Percentiles rank a stretch among this genome's conserved stretches.
phyloP scores from a whole-genome alignment of 768 basidiomycete species.

The Trametes villosa region DNA sequence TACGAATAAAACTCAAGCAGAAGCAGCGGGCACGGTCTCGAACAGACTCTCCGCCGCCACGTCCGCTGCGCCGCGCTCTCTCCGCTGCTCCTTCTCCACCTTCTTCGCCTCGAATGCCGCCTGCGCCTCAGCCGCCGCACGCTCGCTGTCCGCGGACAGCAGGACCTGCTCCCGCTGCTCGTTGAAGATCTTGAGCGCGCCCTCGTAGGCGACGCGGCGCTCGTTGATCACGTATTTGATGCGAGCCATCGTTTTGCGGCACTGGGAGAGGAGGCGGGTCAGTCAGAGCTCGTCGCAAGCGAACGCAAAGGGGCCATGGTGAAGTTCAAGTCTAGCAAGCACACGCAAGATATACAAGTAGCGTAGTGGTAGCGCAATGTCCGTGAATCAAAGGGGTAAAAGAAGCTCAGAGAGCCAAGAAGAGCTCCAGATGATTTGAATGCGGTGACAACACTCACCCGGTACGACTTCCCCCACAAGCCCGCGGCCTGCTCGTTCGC shows the following conservation, averaged over 20 bases:
- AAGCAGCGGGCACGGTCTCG: conserved; percentile 18
- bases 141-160: conserved; percentile 9
- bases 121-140: conserved; percentile 18
- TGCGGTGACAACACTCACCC: conserved; percentile 19
- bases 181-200: conserved; percentile 48
- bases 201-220: conserved; percentile 81
- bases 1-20: neutral
- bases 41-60: conserved; percentile 29
- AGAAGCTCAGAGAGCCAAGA: neutral
- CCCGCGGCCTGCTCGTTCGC: conserved; percentile 5
- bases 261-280: conserved; percentile 50
- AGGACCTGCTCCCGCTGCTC: conserved; percentile 24
- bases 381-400: too few relatives aligned
- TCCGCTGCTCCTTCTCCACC: conserved; percentile 18
- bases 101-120: conserved; percentile 15
- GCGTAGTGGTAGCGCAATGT: too few relatives aligned
- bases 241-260: conserved; percentile 94
- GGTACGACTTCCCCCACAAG: conserved; percentile 18
- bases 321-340: too few relatives aligned
- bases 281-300: neutral
- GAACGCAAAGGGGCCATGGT: neutral
- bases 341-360: too few relatives aligned
- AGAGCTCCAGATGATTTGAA: neutral
- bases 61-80: conserved; percentile 16
- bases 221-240: conserved; percentile 94